Evolutionary conservation across 2,329 filamentous ascomycete species (phyloP), one percentile per base, ranked within the genome.

Genomic region (Fusarium redolens): DNA sequence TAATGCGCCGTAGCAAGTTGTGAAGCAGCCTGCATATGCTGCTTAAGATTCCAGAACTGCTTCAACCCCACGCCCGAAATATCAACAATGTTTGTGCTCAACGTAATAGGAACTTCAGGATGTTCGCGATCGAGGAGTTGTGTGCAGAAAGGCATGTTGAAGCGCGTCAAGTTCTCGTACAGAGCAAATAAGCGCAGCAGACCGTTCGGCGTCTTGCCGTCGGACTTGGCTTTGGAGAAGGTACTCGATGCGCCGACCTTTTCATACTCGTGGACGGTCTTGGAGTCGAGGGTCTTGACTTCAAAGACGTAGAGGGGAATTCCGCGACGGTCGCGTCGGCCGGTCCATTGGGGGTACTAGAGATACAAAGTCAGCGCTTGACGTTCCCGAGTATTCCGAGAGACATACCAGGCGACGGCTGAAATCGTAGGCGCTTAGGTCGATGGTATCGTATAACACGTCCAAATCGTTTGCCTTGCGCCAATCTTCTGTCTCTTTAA

Each of bases 1-100:
- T 98, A 98, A 83, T 98, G 93, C 9, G 95, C 94, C 7, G 95
- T 98, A 10, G 96, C 96, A 61, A 98, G 86, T 67, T 92, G 90
- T 78, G 92, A 95, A 4, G 95, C 95, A 78, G 95, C 92, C 84
- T 98, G 95, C 95, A 98, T 97, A 82, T 98, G 96, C 30, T 85
- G 85, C 86, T 97, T 96, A 70, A 98, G 83, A 83, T 97, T 97
- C 96, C 96, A 98, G 81, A 98, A 98, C 84, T 97, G 95, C 85
- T 93, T 94, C 81, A 98, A 82, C 10, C 94, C 94, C 31, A 98
- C 95, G 18, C 92, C 91, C 20, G 91, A 92, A 72, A 98, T 94
- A 81, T 98, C 96, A 65, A 98, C 95, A 76, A 98, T 97, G 83
- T 98, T 98, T 77, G 93, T 97, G 78, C 92, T 95, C 77, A 96